Conservation (phyloP, 371 early-diverging fungal species). For the Lichtheimia ramosa region DNA sequence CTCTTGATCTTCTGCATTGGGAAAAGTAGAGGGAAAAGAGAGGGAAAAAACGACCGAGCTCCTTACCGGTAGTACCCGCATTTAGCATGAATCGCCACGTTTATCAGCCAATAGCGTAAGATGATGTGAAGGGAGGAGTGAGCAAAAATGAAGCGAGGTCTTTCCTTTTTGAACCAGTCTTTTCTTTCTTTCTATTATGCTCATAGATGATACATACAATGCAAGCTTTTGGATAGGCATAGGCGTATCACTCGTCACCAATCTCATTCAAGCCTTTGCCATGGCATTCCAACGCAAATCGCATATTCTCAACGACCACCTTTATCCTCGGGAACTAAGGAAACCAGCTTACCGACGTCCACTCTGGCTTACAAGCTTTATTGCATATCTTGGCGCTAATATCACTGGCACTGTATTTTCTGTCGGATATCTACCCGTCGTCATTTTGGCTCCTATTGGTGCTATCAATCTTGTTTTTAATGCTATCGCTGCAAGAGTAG, state of each 20-base stretch:
- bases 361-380: conserved; percentile 51
- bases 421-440: conserved; percentile 81
- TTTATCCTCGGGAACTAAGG: conserved; percentile 53
- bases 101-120: too few species aligned
- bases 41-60: background rate
- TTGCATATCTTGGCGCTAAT: conserved; percentile 65
- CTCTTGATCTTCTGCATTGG: conserved; percentile 14
- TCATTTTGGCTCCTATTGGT: conserved; percentile 80
- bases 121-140: too few species aligned
- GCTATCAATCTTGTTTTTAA: conserved; percentile 80
- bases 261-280: conserved; percentile 58
- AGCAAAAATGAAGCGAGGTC: background rate
- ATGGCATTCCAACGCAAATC: conserved; percentile 75
- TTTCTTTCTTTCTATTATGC: background rate
- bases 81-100: too few species aligned
- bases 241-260: conserved; percentile 42
- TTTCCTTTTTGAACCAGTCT: background rate
- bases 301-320: conserved; percentile 58
- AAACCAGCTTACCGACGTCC: conserved; percentile 47
- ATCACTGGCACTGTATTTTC: conserved; percentile 74
- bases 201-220: background rate
- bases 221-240: conserved; percentile 40
- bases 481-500: conserved; percentile 70
- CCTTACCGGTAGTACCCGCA: too few species aligned
- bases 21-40: background rate